Conservation (phyloP, 2,329 filamentous ascomycete species). For the Spiromastix sp. region DNA sequence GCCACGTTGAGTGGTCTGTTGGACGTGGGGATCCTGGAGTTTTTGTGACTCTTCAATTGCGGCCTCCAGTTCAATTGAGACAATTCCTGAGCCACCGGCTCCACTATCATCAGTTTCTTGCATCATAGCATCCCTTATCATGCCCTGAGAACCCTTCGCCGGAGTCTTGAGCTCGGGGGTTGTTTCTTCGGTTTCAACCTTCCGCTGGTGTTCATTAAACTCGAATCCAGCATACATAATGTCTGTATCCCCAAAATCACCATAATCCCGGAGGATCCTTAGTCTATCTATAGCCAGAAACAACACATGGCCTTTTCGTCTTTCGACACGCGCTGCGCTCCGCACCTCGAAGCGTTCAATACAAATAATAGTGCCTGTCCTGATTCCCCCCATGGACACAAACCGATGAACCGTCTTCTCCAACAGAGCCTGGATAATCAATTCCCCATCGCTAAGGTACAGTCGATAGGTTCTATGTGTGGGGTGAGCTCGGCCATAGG, state of each 20-base stretch:
- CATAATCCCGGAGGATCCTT: constrained; percentile 5
- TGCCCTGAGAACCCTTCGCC: too few species aligned
- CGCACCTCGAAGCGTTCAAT: constrained; percentile 15
- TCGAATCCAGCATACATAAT: too few species aligned
- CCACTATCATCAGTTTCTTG: too few species aligned
- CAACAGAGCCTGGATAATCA: constrained; percentile 20
- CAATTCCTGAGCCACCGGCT: too few species aligned
- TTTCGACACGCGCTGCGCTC: constrained; percentile 12
- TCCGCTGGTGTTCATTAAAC: too few species aligned
- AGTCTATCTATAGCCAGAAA: constrained; percentile 18
- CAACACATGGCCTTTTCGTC: constrained; percentile 10
- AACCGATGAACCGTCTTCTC: constrained; percentile 11
- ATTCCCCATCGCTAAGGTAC: constrained; percentile 18
- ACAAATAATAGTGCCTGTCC: constrained; percentile 13
- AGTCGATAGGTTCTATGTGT: constrained; percentile 9
- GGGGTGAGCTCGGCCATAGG: not conserved
- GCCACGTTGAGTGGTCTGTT: too few species aligned
- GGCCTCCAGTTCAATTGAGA: too few species aligned
- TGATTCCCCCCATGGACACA: constrained; percentile 8
- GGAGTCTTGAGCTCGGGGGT: too few species aligned
- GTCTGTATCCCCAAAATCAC: not conserved
- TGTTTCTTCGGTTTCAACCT: too few species aligned
- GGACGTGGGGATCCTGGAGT: too few species aligned
- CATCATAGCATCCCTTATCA: too few species aligned
- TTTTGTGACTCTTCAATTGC: too few species aligned